Conservation (phyloP, 2,329 filamentous ascomycete species). For the Verticillium tricorpus region DNA sequence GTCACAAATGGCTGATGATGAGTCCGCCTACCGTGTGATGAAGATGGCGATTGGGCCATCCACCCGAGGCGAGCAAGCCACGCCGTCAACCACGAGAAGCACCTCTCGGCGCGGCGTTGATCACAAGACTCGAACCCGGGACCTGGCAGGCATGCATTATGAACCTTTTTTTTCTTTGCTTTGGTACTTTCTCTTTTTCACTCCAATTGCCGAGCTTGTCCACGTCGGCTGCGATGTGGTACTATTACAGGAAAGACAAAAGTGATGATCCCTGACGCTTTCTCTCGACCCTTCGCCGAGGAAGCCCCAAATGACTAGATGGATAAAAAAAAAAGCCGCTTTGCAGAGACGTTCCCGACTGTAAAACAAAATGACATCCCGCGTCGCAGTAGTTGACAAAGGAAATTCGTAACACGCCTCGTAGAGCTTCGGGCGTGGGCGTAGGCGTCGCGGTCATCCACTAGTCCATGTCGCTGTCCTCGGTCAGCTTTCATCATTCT, state of each 20-base stretch:
- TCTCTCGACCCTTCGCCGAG: no score
- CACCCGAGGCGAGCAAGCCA: background rate
- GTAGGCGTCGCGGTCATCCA: background rate
- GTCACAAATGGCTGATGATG: background rate
- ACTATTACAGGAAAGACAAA: no score
- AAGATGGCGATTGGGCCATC: background rate
- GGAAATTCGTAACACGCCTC: background rate
- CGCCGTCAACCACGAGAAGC: background rate
- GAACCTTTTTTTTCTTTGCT: no score
- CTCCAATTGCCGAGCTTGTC: no score
- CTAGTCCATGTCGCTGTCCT: background rate
- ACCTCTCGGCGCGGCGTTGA: background rate
- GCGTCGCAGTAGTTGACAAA: background rate
- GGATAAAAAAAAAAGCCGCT: no score
- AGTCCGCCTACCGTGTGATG: background rate
- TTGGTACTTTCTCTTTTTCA: no score
- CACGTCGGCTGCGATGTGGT: no score
- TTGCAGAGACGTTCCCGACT: no score
- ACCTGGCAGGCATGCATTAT: no score
- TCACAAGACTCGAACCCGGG: background rate
- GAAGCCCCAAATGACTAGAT: no score
- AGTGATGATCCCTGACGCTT: no score
- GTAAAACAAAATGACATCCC: no score
- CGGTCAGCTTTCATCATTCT: background rate
- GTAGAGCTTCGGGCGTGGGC: background rate